Base-by-base conservation (phyloP, 2,329 filamentous ascomycete species). In the Pyrenophora seminiperda region DNA sequence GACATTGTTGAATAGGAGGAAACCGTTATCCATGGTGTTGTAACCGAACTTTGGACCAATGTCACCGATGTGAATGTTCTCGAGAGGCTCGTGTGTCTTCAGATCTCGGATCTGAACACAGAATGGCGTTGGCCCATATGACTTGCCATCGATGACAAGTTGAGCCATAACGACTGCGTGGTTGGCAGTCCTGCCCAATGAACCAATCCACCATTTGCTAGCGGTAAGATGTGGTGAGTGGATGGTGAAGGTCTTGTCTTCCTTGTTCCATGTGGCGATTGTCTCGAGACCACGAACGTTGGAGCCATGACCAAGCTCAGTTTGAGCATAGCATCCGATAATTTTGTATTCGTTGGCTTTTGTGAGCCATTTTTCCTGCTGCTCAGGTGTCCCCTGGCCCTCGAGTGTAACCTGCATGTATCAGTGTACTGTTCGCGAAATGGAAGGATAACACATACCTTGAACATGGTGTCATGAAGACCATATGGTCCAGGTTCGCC, bases 131-230 rank as follows among this genome's bases (percentile, higher is more conserved):
- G 89, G 88, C 0, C 89, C 89, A 58, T 85, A 85, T 14, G 79
- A 75, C 73, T 88, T 89, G 59, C 87, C 87, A 52, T 78, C 76
- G 53, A 91, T 81, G 54, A 86, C 81, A 20, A 92, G 78, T 73
- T 91, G 88, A 0, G 89, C 89, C 80, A 92, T 90, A 3, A 92
- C 87, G 2, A 90, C 84, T 1, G 89, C 89, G 65, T 90, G 81
- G 68, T 90, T 92, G 36, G 89, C 89, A 2, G 86, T 86, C 61
- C 87, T 81, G 42, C 89, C 89, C 3, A 92, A 79, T 9, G 87
- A 89, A 1, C 89, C 89, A 61, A 91, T 91, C 89, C 89, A 92
- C 88, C 88, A 93, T 68, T 93, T 93, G 27, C 86, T 87, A 0
- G 88, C 83, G 1, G 89, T 91, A 47, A 91, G 77, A 54, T 84